Evolutionary conservation across 495 filamentous ascomycete species (phyloP), one percentile per base, ranked within the genome.

Genomic region (Annulohypoxylon stygium): DNA sequence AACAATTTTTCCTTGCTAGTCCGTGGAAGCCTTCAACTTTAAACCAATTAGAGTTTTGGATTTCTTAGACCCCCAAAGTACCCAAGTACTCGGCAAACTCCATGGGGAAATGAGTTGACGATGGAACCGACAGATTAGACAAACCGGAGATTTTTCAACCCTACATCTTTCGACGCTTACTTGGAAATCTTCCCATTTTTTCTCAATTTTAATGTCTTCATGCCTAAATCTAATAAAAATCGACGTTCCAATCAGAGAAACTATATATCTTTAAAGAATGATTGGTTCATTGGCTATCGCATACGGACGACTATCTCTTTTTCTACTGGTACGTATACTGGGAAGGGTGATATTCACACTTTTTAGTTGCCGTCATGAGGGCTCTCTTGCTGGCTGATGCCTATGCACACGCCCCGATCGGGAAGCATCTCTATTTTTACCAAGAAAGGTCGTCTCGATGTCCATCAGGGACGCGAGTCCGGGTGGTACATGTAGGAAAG

Each of bases 381-480:
- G 41, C 39, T 47, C 53, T 70, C 62, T 53, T 43, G 62, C 58
- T 47, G 39, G 30, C 61, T 18, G 30, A 61, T 25, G 26, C 36
- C 61, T 33, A 62, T 63, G 39, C 62, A 39, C 23, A 8, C 71
- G 41, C 55, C 71, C 55, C 53, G 54, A 43, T 58, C 47, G 61
- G 66, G 47, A 66, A 20, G 16, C 30, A 55, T 65, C 65, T 74
- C 65, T 74, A 74, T 74, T 74, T 70, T 69, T 74, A 74, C 66
- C 45, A 61, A 69, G 43, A 11, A 57, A 50, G 20, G 14, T 69
- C 55, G 26, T 54, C 57, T 25, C 16, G 54, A 23, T 43, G 26
- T 12, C 48, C 48, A 47, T 69, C 55, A 51, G 48, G 47, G 37
- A 39, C 48, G 66, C 48, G 25, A 55, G 51, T 16, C 51, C 26